These are phyloP conservation scores for Saccharomyces pastorianus DNA, from an alignment of 1,139 yeast species.

Conservation along the genomic window DNA sequence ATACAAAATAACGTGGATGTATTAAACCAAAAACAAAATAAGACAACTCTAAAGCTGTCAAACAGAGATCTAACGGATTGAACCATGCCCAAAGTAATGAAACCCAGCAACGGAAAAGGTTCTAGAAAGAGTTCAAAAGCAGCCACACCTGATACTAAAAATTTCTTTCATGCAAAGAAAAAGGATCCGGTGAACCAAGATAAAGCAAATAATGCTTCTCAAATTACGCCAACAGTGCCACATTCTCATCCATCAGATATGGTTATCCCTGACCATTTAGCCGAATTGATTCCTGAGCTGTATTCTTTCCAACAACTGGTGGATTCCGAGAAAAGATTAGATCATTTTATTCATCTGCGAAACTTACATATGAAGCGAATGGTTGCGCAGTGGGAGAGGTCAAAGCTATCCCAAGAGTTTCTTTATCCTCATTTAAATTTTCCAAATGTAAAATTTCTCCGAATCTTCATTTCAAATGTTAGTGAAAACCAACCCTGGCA, in stretches of 20 bases:
- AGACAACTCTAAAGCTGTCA: background rate
- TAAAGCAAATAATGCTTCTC: background rate
- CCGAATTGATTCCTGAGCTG: constrained; percentile 64
- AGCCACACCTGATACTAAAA: background rate
- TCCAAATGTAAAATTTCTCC: constrained; percentile 46
- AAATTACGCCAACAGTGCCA: background rate
- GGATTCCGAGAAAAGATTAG: constrained; percentile 74
- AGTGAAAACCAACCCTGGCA: constrained; percentile 93
- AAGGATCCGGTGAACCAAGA: background rate
- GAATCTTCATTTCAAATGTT: constrained; percentile 78
- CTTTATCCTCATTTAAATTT: constrained; percentile 1
- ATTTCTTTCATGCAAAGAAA: background rate
- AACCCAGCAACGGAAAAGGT: background rate
- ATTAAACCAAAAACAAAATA: background rate
- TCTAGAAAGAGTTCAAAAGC: background rate
- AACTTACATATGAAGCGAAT: constrained; percentile 79
- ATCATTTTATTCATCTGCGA: constrained; percentile 73
- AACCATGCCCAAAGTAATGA: background rate
- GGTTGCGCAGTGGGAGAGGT: constrained; percentile 34
- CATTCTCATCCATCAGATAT: constrained; percentile 54
- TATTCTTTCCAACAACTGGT: constrained; percentile 58
- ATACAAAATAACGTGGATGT: background rate
- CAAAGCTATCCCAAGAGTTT: constrained; percentile 21
- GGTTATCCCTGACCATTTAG: constrained; percentile 53
- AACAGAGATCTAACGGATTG: background rate